Base-by-base conservation (phyloP, 2,329 filamentous ascomycete genomes). In the Metarhizium sp. region DNA sequence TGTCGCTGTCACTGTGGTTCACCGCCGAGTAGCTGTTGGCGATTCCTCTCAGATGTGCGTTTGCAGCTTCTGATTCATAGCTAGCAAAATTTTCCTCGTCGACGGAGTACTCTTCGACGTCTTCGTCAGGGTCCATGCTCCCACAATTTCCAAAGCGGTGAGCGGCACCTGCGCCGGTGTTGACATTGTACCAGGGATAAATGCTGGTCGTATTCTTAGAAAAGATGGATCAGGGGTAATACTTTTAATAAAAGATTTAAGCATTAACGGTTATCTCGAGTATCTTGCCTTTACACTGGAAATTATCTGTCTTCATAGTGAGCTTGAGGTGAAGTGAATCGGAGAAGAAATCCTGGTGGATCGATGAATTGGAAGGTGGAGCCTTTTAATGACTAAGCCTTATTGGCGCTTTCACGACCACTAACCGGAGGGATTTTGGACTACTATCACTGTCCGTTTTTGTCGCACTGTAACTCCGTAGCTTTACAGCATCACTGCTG, bases 111-210 rank as follows among this genome's bases (percentile, higher is more conserved):
- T 62, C 60, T 54, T 59, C 55, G 57, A 66, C 62, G 52, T 62
- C 60, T 54, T 59, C 56, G 57, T 66, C 62, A 52, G 64, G 58
- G 52, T 69, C 68, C 69, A 71, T 71, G 56, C 51, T 67, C 59
- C 50, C 57, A 56, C 53, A 48, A 18, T 38, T 55, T 45, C 32
- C 20, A 51, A 56, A 57, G 45, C 55, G 62, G 58, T 57, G 57
- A 59, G 40, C 32, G 50, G 50, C 54, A 53, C 59, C 43, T 53
- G 57, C 59, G 51, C 54, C 59, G 57, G 55, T 51, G 57, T 61
- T 59, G 61, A 66, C 67, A 69, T 69, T 61, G 56, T 68, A 65
- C 54, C 58, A 60, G 16, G 30, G 47, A 48, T n/a, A 36, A 55
- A 47, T 42, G 10, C 25, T 32, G 47, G 45, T n/a, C n/a, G 14